Evolutionary conservation across 2,329 filamentous ascomycete species (phyloP), one percentile per base, ranked within the genome.

Genomic region (Paradendryphiella salina): DNA sequence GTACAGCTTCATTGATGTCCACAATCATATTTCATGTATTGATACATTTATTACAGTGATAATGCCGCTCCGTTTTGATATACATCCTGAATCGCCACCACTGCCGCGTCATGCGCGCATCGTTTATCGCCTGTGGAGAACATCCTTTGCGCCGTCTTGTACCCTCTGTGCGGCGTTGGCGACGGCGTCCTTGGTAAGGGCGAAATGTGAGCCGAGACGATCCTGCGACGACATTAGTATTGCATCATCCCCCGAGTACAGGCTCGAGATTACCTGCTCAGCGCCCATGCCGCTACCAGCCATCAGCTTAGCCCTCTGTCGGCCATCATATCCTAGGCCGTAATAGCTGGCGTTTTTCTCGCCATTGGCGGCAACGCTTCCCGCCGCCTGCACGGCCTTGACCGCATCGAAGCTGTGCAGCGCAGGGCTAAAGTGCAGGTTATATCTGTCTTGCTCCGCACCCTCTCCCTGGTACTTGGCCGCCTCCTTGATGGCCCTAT

Each of bases 381-480:
- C 43, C 4, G 65, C 64, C 1, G 68, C 62, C 4, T 60, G 47
- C 15, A 56, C 54, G 7, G 71, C 67, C 10, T 59, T 61, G 21
- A 68, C 57, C 1, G 63, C 54, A 34, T 67, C 63, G 2, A 63
- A 49, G 41, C 52, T 51, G 38, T 62, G 58, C 14, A 59, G 50
- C 17, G 52, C 49, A 4, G 59, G 59, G 28, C 51, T 56, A 39
- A 72, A 72, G 50, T 71, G 64, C n/a, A 52, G 28, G 18, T 55
- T 59, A 40, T 71, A 71, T 17, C 68, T 59, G 38, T 71, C 68
- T 44, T 71, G 67, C 46, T 70, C 67, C 6, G 67, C 66, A 26
- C 67, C 67, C 6, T 50, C 49, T 43, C 66, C 66, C 38, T 64
- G 64, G 42, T 56, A 51, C 37, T 42, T 38, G 9, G 60, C 60